A percentile compares a stretch with the other conserved stretches of the same genome.
These are phyloP conservation scores for Encephalitozoon hellem DNA, from an alignment of 371 early-diverging fungal genomes.

Conservation along the genomic window DNA sequence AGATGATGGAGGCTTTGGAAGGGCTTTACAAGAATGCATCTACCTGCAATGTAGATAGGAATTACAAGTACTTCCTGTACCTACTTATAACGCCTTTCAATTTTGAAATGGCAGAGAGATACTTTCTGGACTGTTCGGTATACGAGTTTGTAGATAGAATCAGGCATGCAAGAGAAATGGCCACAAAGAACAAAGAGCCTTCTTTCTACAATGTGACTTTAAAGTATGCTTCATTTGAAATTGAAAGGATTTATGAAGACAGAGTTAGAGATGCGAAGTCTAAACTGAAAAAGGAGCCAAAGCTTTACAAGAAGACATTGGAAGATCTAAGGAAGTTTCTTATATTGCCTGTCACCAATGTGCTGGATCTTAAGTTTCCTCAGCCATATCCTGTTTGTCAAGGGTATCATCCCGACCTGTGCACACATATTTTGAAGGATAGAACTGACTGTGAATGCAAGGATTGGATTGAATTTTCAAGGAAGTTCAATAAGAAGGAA, in stretches of 20 bases:
- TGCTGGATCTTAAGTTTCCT: conserved; percentile 19
- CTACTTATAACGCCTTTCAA: neutral
- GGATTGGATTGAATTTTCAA: conserved; percentile 15
- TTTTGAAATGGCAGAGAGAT: conserved; percentile 28
- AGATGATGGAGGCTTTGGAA: neutral
- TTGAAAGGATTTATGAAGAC: conserved; percentile 18
- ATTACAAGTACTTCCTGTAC: conserved; percentile 41
- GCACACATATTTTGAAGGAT: neutral
- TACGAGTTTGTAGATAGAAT: conserved; percentile 48
- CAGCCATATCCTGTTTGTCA: conserved; percentile 18
- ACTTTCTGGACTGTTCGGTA: conserved; percentile 30
- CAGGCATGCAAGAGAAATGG: conserved; percentile 6
- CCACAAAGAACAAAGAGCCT: neutral
- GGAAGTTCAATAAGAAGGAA: neutral
- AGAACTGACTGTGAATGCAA: conserved; percentile 4
- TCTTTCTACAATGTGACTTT: conserved; percentile 34
- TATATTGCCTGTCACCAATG: conserved; percentile 27
- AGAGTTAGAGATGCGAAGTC: conserved; percentile 15
- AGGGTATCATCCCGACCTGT: neutral
- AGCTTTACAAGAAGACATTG: conserved; percentile 14
- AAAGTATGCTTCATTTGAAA: conserved; percentile 41
- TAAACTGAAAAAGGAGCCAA: conserved; percentile 35
- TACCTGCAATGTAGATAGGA: conserved; percentile 3
- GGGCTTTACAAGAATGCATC: conserved; percentile 13
- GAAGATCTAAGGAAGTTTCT: conserved; percentile 23